Percentiles rank a stretch among this genome's conserved stretches.
phyloP scores from a whole-genome alignment of 768 basidiomycete species.

The Suillus brevipes region DNA sequence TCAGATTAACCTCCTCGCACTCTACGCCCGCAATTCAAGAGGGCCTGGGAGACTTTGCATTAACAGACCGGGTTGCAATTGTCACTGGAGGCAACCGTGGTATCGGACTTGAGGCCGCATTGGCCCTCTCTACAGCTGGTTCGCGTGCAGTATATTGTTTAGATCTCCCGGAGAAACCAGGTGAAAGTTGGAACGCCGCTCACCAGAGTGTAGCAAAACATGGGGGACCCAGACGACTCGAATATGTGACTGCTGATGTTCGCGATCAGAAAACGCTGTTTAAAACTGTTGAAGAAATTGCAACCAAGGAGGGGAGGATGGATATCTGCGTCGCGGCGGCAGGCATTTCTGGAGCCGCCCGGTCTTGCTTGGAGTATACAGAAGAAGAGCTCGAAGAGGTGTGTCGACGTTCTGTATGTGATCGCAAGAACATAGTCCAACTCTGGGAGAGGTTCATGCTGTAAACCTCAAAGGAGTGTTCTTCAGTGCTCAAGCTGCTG shows the following conservation, averaged over 20 bases:
- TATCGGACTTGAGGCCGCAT: conserved; percentile 34
- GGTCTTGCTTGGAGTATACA: conserved; percentile 24
- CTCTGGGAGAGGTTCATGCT: conserved; percentile 46
- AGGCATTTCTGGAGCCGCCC: conserved; percentile 33
- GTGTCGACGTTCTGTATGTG: conserved; percentile 1
- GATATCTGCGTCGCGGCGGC: conserved; percentile 32
- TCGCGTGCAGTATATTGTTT: conserved; percentile 43
- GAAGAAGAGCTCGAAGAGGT: conserved; percentile 31
- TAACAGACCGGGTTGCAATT: conserved; percentile 27
- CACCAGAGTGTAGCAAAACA: conserved; percentile 46
- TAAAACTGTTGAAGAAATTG: conserved; percentile 22
- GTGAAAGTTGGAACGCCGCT: conserved; percentile 48
- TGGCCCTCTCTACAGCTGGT: conserved; percentile 30
- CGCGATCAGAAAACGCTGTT: conserved; percentile 22
- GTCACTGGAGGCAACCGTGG: conserved; percentile 31
- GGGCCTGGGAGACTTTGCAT: conserved; percentile 37
- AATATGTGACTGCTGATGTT: conserved; percentile 27
- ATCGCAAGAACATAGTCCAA: neutral
- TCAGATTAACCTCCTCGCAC: neutral
- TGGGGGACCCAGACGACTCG: conserved; percentile 25
- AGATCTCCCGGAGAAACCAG: conserved; percentile 16
- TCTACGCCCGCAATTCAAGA: neutral
- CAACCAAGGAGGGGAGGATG: conserved; percentile 24
- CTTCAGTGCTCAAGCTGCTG: conserved; percentile 53
- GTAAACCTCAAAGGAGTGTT: conserved; percentile 59